Conservation (phyloP, 2,329 filamentous ascomycete species). For the Epichloe brachyelytri region DNA sequence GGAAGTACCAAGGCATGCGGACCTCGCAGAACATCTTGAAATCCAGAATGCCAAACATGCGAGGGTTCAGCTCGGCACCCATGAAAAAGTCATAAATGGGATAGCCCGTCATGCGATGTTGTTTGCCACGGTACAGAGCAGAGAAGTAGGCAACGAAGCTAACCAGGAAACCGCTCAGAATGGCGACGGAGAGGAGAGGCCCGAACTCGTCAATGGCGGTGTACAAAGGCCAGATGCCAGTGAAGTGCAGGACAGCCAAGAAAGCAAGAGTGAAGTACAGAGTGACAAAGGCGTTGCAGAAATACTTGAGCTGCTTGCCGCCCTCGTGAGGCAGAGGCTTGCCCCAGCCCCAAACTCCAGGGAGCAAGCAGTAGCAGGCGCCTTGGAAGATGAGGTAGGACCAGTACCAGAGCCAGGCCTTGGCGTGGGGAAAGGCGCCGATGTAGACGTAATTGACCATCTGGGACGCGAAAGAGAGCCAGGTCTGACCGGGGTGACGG, state of each 20-base stretch:
- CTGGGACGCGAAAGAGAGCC: conserved; percentile 57
- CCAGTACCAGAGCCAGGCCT: conserved; percentile 94
- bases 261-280: conserved; percentile 76
- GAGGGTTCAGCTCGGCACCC: conserved; percentile 75
- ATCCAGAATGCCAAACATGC: conserved; percentile 73
- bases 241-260: conserved; percentile 62
- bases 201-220: conserved; percentile 93
- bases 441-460: conserved; percentile 63
- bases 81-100: conserved; percentile 83
- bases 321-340: conserved; percentile 74
- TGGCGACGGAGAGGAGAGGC: conserved; percentile 82
- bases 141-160: conserved; percentile 78
- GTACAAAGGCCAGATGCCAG: conserved; percentile 77
- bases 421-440: conserved; percentile 68
- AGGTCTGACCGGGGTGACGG: conserved; percentile 51
- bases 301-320: conserved; percentile 82
- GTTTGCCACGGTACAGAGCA: conserved; percentile 62
- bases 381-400: conserved; percentile 77
- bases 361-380: conserved; percentile 70
- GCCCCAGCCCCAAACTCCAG: conserved; percentile 77
- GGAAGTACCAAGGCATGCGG: conserved; percentile 81
- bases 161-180: conserved; percentile 77
- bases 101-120: conserved; percentile 84
- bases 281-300: conserved; percentile 79
- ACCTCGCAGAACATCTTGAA: conserved; percentile 97